A percentile compares a stretch with the other conserved stretches of the same genome.
Conservation (phyloP, 169 alveolate species). For the Cyclospora cayetanensis region DNA sequence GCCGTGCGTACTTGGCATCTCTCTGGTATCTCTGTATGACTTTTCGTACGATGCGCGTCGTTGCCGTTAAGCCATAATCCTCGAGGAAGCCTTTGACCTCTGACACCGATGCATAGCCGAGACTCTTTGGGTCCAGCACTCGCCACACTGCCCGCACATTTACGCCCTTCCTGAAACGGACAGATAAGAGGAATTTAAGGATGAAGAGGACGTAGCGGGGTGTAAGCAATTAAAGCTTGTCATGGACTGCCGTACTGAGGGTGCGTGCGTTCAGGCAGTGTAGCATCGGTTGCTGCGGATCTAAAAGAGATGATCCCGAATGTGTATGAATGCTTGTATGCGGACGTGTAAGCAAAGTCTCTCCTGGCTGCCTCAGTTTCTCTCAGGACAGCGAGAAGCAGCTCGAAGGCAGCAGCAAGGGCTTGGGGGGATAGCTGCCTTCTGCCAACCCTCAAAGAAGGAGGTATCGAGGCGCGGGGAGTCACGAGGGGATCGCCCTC, state of each 20-base stretch:
- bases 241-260: no score
- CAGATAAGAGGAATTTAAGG: not conserved
- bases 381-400: not conserved
- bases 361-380: not conserved
- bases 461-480: no score
- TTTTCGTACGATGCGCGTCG: no score
- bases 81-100: not conserved
- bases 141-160: not conserved
- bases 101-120: not conserved
- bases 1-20: no score
- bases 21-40: no score
- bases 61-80: no score
- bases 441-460: no score
- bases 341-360: not conserved
- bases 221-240: not conserved
- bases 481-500: no score
- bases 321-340: not conserved
- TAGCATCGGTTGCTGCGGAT: conserved; percentile 5
- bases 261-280: no score
- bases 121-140: not conserved
- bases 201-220: not conserved
- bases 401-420: not conserved
- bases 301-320: not conserved
- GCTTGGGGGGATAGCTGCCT: not conserved
- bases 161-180: not conserved